Conservation (phyloP, 2,329 filamentous ascomycete species). For the Lachnellula arida region DNA sequence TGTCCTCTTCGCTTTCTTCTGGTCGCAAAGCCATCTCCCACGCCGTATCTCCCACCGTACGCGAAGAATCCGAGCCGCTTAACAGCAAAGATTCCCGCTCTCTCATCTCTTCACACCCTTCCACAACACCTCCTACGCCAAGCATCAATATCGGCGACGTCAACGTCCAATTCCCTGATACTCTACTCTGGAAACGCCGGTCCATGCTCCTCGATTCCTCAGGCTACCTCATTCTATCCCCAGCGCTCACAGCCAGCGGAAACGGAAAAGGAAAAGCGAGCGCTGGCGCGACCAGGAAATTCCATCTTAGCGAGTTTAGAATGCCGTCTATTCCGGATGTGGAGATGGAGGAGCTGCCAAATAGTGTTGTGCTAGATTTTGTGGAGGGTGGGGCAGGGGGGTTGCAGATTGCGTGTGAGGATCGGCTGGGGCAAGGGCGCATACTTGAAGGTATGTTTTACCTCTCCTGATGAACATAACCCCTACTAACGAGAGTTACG, state of each 20-base stretch:
- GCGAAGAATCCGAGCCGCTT: constrained; percentile 35
- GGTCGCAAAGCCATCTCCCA: constrained; percentile 35
- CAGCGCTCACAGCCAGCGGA: constrained; percentile 51
- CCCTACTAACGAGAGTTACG: too few species aligned
- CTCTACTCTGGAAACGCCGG: constrained; percentile 91
- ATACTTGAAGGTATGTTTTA: constrained; percentile 40
- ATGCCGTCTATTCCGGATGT: constrained; percentile 79
- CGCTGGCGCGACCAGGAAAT: constrained; percentile 66
- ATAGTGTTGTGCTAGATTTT: constrained; percentile 66
- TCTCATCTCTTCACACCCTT: constrained; percentile 15
- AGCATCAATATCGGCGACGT: constrained; percentile 60
- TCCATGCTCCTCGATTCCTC: constrained; percentile 80
- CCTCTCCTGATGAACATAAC: too few species aligned
- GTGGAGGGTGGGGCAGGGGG: constrained; percentile 58
- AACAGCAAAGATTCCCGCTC: constrained; percentile 30
- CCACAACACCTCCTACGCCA: constrained; percentile 33
- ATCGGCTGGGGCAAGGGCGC: constrained; percentile 52
- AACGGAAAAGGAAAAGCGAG: constrained; percentile 40
- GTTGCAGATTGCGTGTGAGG: constrained; percentile 62
- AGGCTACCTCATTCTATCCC: constrained; percentile 77
- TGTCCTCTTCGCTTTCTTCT: constrained; percentile 53
- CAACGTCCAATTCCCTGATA: constrained; percentile 96
- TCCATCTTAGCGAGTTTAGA: constrained; percentile 80
- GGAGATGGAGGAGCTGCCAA: constrained; percentile 86
- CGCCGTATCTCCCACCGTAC: constrained; percentile 31